These are phyloP conservation scores for Xylariomycetidae sp. DNA, from an alignment of 2,329 filamentous ascomycete genomes.

Conservation along the genomic window DNA sequence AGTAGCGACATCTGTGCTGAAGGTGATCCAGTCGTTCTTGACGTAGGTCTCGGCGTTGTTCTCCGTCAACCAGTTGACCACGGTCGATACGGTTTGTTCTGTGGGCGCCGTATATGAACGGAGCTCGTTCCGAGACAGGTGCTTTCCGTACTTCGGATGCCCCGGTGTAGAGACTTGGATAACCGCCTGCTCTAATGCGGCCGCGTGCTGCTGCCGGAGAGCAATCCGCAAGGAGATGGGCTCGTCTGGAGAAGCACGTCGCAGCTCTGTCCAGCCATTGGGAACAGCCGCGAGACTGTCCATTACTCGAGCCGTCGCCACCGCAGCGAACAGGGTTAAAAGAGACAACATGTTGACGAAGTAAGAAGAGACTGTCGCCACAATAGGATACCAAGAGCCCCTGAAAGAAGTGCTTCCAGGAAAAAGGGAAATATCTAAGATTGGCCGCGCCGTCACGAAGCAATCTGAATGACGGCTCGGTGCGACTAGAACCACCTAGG, in stretches of 20 bases:
- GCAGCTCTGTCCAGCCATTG: slow-evolving; percentile 21
- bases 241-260: slow-evolving; percentile 18
- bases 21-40: slow-evolving; percentile 37
- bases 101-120: slow-evolving; percentile 43
- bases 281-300: slow-evolving; percentile 20
- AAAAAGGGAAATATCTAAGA: too few species aligned
- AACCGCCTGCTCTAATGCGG: slow-evolving; percentile 38
- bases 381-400: too few species aligned
- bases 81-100: slow-evolving; percentile 30
- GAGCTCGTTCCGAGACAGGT: slow-evolving; percentile 44
- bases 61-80: slow-evolving; percentile 41
- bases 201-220: slow-evolving; percentile 22
- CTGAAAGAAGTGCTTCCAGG: too few species aligned
- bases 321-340: slow-evolving; percentile 20
- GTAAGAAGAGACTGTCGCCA: slow-evolving; percentile 8
- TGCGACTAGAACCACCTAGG: too few species aligned
- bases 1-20: slow-evolving; percentile 33
- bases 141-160: slow-evolving; percentile 41
- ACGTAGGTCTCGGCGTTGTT: slow-evolving; percentile 32
- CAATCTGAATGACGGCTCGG: too few species aligned
- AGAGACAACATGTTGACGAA: slow-evolving; percentile 18
- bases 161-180: slow-evolving; percentile 45
- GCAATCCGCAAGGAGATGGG: slow-evolving; percentile 19
- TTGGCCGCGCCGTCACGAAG: too few species aligned
- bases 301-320: slow-evolving; percentile 24